A percentile compares a stretch with the other conserved stretches of the same genome.
Evolutionary conservation across 768 basidiomycete genomes (phyloP).

Genomic region (Xanthoconium purpureum): DNA sequence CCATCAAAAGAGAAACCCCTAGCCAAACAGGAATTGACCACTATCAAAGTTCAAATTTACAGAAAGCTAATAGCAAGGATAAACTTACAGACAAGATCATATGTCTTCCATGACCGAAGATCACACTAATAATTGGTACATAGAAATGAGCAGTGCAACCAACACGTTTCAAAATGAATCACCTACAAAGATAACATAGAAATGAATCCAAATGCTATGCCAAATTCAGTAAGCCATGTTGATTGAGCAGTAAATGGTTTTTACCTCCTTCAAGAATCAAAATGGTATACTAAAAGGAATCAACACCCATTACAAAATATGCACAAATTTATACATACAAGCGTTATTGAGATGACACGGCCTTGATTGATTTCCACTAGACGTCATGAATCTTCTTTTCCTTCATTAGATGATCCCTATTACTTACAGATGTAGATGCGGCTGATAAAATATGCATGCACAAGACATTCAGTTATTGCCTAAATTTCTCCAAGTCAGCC

Average conservation of each 20-base stretch:
- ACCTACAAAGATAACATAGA: constrained; percentile 14
- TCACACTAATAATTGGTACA: constrained; percentile 1
- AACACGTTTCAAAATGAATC: neutral
- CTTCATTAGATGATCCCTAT: neutral
- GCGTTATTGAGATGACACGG: constrained; percentile 1
- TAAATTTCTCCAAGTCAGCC: constrained; percentile 8
- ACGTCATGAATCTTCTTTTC: neutral
- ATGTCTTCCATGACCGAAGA: neutral
- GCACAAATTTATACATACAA: constrained; percentile 15
- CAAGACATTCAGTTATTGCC: constrained; percentile 19
- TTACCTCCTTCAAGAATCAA: constrained; percentile 23
- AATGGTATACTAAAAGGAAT: constrained; percentile 13
- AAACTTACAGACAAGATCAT: constrained; percentile 1
- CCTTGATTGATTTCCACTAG: constrained; percentile 8
- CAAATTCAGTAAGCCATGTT: neutral
- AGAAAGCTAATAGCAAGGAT: neutral
- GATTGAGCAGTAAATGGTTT: neutral
- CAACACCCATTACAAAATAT: neutral
- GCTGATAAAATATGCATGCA: constrained; percentile 24
- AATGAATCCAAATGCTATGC: constrained; percentile 17
- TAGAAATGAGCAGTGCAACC: neutral
- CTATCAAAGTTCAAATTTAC: constrained; percentile 2
- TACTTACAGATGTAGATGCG: constrained; percentile 24
- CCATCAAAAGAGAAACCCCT: constrained; percentile 17
- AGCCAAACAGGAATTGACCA: constrained; percentile 23